A percentile compares a stretch with the other conserved stretches of the same genome.
Conservation (phyloP, 345 rosid genomes). For the Ceriops tagal region DNA sequence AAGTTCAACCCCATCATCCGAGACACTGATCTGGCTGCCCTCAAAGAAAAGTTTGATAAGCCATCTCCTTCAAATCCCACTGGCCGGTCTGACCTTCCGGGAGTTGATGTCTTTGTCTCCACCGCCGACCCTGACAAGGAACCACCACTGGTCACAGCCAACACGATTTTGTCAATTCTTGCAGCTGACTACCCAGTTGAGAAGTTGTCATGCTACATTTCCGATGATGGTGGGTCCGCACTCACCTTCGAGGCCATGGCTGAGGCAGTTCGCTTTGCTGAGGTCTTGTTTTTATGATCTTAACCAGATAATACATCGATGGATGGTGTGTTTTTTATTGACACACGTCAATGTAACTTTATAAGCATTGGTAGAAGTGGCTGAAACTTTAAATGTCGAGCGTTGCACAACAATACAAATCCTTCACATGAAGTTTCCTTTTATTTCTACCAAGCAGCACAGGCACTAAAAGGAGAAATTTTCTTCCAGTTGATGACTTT, state of each 20-base stretch:
- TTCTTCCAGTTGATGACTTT: too few relatives aligned
- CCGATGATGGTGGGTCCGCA: constrained; percentile 88
- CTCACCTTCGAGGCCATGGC: constrained; percentile 98
- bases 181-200: constrained; percentile 78
- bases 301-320: neutral
- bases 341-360: too few relatives aligned
- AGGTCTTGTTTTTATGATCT: constrained; percentile 28
- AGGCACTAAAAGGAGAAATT: too few relatives aligned
- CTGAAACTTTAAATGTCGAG: too few relatives aligned
- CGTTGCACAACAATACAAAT: too few relatives aligned
- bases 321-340: too few relatives aligned
- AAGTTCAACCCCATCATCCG: constrained; percentile 84
- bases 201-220: constrained; percentile 71
- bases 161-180: constrained; percentile 73
- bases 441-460: too few relatives aligned
- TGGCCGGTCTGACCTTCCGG: constrained; percentile 87
- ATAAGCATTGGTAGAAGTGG: too few relatives aligned
- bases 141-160: constrained; percentile 89
- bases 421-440: too few relatives aligned
- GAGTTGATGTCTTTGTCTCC: constrained; percentile 77
- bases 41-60: constrained; percentile 70
- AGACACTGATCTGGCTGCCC: constrained; percentile 72
- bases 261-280: constrained; percentile 80
- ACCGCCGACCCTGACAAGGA: constrained; percentile 92
- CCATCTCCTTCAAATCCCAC: constrained; percentile 72